A percentile compares a stretch with the other conserved stretches of the same genome.
Conservation (phyloP, 2,329 filamentous ascomycete species). For the Paracamarosporium sp. region DNA sequence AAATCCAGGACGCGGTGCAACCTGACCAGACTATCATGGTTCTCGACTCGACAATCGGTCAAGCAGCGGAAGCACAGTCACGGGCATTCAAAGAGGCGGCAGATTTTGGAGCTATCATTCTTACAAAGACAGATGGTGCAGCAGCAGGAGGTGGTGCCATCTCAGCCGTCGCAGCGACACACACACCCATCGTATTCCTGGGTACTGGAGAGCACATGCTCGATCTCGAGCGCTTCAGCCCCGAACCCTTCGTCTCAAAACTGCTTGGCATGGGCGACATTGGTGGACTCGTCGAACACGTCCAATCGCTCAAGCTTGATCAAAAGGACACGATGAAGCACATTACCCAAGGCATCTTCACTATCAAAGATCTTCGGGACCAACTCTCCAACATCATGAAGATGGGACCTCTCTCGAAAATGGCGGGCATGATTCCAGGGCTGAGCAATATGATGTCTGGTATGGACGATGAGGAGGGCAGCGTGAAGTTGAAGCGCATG, state of each 20-base stretch:
- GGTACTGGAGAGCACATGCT: constrained; percentile 98
- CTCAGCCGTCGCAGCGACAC: constrained; percentile 93
- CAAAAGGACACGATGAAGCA: constrained; percentile 99
- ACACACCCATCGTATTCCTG: constrained; percentile 96
- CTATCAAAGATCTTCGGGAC: constrained; percentile 89
- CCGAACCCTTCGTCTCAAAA: constrained; percentile 92
- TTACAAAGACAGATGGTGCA: constrained; percentile 97
- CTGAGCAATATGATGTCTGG: constrained; percentile 92
- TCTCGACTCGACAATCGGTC: constrained; percentile 93
- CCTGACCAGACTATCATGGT: constrained; percentile 99
- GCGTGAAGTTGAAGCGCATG: constrained; percentile 93
- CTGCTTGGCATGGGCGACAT: constrained; percentile 97
- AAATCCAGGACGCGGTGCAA: constrained; percentile 88
- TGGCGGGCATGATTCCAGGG: constrained; percentile 98
- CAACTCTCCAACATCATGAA: constrained; percentile 99
- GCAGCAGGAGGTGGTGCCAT: constrained; percentile 96
- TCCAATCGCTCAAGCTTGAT: constrained; percentile 92
- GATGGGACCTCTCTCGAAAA: constrained; percentile 96
- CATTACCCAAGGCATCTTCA: constrained; percentile 95
- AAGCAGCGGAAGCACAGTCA: constrained; percentile 92
- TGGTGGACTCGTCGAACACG: constrained; percentile 92
- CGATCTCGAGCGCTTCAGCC: constrained; percentile 90
- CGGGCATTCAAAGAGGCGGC: constrained; percentile 97
- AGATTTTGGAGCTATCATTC: constrained; percentile 97
- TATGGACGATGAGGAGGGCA: constrained; percentile 97